phyloP scores from a whole-genome alignment of 2,329 filamentous ascomycete species.

The Fusarium duplospermum region DNA sequence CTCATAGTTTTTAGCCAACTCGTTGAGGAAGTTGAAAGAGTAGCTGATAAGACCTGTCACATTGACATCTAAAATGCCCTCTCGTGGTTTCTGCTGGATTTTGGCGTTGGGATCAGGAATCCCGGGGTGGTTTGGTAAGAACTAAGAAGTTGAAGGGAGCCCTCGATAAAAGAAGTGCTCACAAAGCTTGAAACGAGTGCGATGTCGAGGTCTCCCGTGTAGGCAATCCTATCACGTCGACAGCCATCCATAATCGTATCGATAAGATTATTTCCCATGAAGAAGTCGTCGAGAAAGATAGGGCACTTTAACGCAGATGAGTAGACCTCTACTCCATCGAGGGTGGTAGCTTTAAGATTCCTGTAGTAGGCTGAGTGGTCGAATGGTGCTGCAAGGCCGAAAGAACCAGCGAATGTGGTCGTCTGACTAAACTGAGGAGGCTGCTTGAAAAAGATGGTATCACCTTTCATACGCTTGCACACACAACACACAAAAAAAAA shows the following conservation, averaged over 20 bases:
- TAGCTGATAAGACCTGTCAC: not conserved
- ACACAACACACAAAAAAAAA: too few relatives aligned
- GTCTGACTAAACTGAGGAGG: not conserved
- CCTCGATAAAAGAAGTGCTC: not conserved
- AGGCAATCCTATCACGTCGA: not conserved
- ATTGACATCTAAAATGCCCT: not conserved
- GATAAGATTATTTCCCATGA: not conserved
- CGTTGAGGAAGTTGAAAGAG: not conserved
- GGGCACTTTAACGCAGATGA: not conserved
- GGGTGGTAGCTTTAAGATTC: not conserved
- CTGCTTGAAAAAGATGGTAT: too few relatives aligned
- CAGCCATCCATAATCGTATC: not conserved
- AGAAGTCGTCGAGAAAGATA: not conserved
- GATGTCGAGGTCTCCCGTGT: not conserved
- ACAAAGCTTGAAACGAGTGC: not conserved
- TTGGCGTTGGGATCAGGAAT: not conserved
- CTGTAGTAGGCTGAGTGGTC: not conserved
- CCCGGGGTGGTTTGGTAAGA: not conserved
- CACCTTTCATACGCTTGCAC: too few relatives aligned
- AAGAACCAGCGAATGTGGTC: not conserved
- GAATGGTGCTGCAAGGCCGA: not conserved
- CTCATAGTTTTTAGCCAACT: not conserved
- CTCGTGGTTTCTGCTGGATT: not conserved
- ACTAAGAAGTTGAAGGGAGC: not conserved
- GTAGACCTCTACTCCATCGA: not conserved